Conservation (phyloP, 164 flowering plant species). For the Vitis amurensis region DNA sequence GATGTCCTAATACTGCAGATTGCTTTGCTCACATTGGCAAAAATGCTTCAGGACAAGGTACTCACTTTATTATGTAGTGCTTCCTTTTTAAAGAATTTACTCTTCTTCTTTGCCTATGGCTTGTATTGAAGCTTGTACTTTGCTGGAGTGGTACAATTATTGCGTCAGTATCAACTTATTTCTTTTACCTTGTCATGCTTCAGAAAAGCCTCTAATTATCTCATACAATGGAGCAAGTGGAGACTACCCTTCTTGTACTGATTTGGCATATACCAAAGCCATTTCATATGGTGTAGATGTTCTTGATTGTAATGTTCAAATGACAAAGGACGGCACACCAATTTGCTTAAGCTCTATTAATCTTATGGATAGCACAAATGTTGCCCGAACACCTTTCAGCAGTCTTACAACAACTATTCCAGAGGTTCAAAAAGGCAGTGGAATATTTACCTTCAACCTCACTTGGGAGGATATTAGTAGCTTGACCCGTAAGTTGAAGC, state of each 20-base stretch:
- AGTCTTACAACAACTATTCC: conserved; percentile 29
- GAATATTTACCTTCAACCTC: conserved; percentile 68
- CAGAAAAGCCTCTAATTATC: conserved; percentile 64
- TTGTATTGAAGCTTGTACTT: no score
- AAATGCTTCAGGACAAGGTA: conserved; percentile 62
- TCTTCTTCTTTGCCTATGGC: no score
- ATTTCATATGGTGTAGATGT: conserved; percentile 79
- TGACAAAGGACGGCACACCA: conserved; percentile 74
- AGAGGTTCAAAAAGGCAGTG: conserved; percentile 39
- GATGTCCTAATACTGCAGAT: conserved; percentile 46
- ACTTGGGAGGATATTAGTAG: conserved; percentile 70
- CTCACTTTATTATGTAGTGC: neutral
- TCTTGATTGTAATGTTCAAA: conserved; percentile 87
- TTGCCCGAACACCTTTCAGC: conserved; percentile 42
- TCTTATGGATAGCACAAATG: conserved; percentile 62
- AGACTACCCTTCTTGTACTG: conserved; percentile 77
- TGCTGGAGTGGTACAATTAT: neutral
- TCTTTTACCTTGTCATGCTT: conserved; percentile 18
- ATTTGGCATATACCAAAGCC: conserved; percentile 75
- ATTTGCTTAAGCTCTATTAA: conserved; percentile 70
- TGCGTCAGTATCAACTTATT: neutral
- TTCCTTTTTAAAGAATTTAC: no score
- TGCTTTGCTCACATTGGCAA: conserved; percentile 72
- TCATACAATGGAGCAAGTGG: conserved; percentile 91
- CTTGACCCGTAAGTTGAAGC: conserved; percentile 66